A percentile compares a stretch with the other conserved stretches of the same genome.
Evolutionary conservation across 768 basidiomycete genomes (phyloP).

Genomic region (Suillus alpinus): DNA sequence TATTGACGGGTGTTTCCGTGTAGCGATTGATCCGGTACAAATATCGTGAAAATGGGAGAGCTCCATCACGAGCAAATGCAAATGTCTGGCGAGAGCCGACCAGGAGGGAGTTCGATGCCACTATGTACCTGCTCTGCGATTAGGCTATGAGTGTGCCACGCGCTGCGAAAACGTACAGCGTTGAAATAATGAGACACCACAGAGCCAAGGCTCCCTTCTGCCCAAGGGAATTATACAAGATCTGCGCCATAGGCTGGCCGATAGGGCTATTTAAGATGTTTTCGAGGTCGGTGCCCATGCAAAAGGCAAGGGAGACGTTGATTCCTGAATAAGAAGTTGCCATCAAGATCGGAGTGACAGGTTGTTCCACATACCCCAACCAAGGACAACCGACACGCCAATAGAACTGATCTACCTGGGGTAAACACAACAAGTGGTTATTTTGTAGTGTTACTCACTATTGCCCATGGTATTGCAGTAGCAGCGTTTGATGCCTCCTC

Average conservation of each 20-base stretch:
- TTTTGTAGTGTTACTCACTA: background rate
- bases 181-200: background rate
- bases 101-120: background rate
- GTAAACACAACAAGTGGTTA: background rate
- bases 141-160: background rate
- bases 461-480: background rate
- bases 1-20: background rate
- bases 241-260: background rate
- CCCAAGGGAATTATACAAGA: background rate
- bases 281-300: background rate
- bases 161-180: background rate
- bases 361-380: background rate
- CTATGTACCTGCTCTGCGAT: background rate
- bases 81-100: slow-evolving; percentile 1
- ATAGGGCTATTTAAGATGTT: background rate
- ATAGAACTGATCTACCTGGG: background rate
- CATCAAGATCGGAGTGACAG: background rate
- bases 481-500: slow-evolving; percentile 7
- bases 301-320: background rate
- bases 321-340: background rate
- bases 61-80: background rate
- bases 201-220: background rate
- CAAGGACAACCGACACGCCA: background rate
- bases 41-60: background rate
- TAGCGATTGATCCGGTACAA: background rate